These are phyloP conservation scores for Apophysomyces sp. DNA, from an alignment of 371 early-diverging fungal species.

Conservation along the genomic window DNA sequence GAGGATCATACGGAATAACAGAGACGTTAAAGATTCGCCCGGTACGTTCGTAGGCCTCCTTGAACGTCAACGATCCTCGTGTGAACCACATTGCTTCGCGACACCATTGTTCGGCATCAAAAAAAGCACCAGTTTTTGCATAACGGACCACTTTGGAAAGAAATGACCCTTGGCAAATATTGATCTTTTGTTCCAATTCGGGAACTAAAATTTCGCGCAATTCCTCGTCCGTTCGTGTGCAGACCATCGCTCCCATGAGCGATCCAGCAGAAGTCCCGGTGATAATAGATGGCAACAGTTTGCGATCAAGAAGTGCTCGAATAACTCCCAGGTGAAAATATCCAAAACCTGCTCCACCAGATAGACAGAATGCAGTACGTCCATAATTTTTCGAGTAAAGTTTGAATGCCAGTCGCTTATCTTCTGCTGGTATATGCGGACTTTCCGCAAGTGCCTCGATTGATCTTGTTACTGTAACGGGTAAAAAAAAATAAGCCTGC, in stretches of 20 bases:
- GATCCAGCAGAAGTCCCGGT: conserved; percentile 88
- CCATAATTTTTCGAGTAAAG: conserved; percentile 81
- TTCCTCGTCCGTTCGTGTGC: conserved; percentile 81
- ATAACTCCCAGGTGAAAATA: conserved; percentile 80
- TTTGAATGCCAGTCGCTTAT: conserved; percentile 73
- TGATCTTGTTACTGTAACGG: conserved; percentile 53
- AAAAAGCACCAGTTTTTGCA: conserved; percentile 54
- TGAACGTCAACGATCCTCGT: conserved; percentile 85
- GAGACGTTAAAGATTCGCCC: conserved; percentile 88
- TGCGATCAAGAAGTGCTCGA: conserved; percentile 72
- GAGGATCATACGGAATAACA: conserved; percentile 77
- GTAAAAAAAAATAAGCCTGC: neutral
- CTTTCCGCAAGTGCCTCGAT: conserved; percentile 63
- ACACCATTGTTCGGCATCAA: conserved; percentile 76
- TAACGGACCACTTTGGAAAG: conserved; percentile 26
- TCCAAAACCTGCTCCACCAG: conserved; percentile 89
- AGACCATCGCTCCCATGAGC: conserved; percentile 76
- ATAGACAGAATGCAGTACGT: conserved; percentile 83
- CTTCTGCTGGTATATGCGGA: conserved; percentile 43
- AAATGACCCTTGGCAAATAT: conserved; percentile 60
- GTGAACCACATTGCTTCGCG: conserved; percentile 71
- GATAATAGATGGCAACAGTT: conserved; percentile 80
- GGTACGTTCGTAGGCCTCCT: conserved; percentile 86
- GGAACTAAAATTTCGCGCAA: conserved; percentile 66
- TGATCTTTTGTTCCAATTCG: conserved; percentile 56